Evolutionary conservation across 169 alveolate genomes (phyloP), one percentile per base, ranked within the genome.

Genomic region (Eimeria brunetti): DNA sequence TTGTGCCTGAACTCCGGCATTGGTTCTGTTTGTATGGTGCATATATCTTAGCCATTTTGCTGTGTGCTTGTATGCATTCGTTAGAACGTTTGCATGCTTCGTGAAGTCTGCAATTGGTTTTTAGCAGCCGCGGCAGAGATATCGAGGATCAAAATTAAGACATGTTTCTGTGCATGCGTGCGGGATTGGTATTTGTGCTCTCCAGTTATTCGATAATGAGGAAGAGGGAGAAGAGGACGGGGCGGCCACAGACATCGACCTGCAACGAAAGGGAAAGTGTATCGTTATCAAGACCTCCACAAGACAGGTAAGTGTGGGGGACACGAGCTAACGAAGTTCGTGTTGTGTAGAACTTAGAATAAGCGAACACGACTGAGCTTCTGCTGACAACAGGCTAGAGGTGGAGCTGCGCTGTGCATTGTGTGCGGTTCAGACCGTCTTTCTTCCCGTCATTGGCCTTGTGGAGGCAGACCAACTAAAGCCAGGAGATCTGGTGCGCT

Each of bases 381-480:
- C 41, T 18, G 83, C 22, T 38, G 30, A 14, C 83, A 38, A 18
- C 1, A 12, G 78, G 83, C 22, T 38, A 4, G 0, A 30, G 56
- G 51, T 14, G 53, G 83, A 38, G n/a, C 51, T 73, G 56, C 30
- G 83, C 44, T 83, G 90, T 27, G 30, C 18, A 14, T n/a, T 83
- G 90, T 16, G 89, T 30, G 46, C 51, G 6, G 53, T 98, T 89
- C 97, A 99, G 98, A 99, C 99, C 11, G 98, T 99, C 76, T 99
- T 98, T 96, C 98, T 99, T 27, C 99, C 99, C 36, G 99, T 99
- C 30, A 99, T 99, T 41, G 99, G 99, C 7, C 97, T 99, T 91
- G 99, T 99, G 9, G 99, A 98, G 27, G 99, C 98, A 27, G 97
- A 98, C 8, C 98, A 98, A 94, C 97, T 99, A 64, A 98, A 98